These are phyloP conservation scores for Yarrowia sp. DNA, from an alignment of 805 yeast genomes.

Conservation along the genomic window DNA sequence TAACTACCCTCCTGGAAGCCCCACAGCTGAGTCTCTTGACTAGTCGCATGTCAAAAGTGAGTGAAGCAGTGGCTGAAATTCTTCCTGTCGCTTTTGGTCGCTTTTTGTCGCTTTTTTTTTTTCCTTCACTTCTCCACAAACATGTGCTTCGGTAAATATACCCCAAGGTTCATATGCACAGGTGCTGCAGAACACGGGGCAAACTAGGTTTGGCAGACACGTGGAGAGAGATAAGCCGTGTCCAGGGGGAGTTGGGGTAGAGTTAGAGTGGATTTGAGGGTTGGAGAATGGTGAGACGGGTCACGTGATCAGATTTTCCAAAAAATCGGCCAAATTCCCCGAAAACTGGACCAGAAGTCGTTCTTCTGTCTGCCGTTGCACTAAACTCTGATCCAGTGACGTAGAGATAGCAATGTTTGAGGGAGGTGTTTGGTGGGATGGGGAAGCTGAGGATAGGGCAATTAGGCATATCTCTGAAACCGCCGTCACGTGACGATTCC, in stretches of 20 bases:
- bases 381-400: slow-evolving; percentile 11
- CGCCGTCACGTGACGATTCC: background rate
- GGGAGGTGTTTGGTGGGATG: background rate
- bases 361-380: background rate
- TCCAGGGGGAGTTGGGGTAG: background rate
- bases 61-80: background rate
- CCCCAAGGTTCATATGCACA: slow-evolving; percentile 12
- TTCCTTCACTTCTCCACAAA: slow-evolving; percentile 9
- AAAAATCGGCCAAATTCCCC: background rate
- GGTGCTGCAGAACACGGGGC: slow-evolving; percentile 25
- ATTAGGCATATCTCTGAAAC: background rate
- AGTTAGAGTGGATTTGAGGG: background rate
- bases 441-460: too few relatives aligned
- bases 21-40: background rate
- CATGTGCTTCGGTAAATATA: slow-evolving; percentile 10
- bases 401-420: background rate
- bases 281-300: background rate
- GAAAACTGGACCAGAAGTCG: too few relatives aligned
- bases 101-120: too few relatives aligned
- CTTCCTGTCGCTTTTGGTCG: too few relatives aligned
- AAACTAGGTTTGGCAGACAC: slow-evolving; percentile 1
- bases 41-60: background rate
- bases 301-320: background rate
- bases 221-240: slow-evolving; percentile 5
- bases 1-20: too few relatives aligned